These are phyloP conservation scores for Pleurotus pulmonarius DNA, from an alignment of 768 basidiomycete genomes.

Conservation along the genomic window DNA sequence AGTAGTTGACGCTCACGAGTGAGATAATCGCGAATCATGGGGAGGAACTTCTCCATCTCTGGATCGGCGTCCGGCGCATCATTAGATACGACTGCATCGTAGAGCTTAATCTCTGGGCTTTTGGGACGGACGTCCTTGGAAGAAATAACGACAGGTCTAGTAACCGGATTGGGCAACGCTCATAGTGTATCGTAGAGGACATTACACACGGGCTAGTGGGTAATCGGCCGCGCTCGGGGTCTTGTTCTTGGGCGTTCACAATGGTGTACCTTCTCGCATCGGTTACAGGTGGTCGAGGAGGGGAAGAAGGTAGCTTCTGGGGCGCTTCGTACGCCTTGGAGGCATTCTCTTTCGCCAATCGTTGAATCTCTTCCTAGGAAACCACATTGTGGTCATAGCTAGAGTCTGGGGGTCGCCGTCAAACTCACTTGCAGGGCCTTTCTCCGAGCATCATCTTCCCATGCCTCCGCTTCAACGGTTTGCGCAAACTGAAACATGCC, in stretches of 20 bases:
- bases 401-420: not conserved
- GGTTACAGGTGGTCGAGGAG: conserved; percentile 14
- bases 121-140: conserved; percentile 41
- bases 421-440: conserved; percentile 58
- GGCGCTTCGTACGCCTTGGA: conserved; percentile 10
- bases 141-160: conserved; percentile 55
- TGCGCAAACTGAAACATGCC: conserved; percentile 80
- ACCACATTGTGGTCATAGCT: not conserved
- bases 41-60: conserved; percentile 76
- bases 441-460: conserved; percentile 57
- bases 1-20: conserved; percentile 37
- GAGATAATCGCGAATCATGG: conserved; percentile 74
- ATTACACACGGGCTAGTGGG: conserved; percentile 36
- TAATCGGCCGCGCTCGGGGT: conserved; percentile 19
- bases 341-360: conserved; percentile 39
- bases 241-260: conserved; percentile 28
- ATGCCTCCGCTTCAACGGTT: conserved; percentile 67
- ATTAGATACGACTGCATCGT: conserved; percentile 58
- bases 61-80: conserved; percentile 34
- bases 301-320: conserved; percentile 9
- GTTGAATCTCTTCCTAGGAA: conserved; percentile 55
- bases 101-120: conserved; percentile 56
- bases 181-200: not conserved
- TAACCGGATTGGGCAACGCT: no score
- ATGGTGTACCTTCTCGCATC: conserved; percentile 50